Evolutionary conservation across 2,329 filamentous ascomycete genomes (phyloP), one percentile per base, ranked within the genome.

Genomic region (Neoarthrinium moseri): DNA sequence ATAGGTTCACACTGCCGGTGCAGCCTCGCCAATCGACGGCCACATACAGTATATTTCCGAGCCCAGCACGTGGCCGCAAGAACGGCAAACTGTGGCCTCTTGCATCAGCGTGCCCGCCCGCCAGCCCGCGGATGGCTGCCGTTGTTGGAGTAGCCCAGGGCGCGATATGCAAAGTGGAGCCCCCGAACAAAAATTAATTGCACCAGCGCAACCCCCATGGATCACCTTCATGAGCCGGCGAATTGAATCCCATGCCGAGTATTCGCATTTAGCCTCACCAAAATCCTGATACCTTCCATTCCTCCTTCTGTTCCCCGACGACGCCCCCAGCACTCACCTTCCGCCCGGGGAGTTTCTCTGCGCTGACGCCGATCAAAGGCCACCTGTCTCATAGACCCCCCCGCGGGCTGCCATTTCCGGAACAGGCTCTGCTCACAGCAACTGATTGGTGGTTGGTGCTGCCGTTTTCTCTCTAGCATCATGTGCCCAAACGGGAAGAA

Each of bases 251-350:
- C 39, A 30, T 43, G 39, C 39, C 39, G 39, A 17, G 17, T 7
- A 40, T 6, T 43, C 20, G 39, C 26, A 43, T 43, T 43, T 43
- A 43, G 39, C 39, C 39, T 43, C 39, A 33, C 18, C 29, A 43
- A 29, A 24, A n/a, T 15, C 21, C 29, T 21, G 11, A 33, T 17
- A 43, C 39, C 39, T 43, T 32, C 29, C 39, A n/a, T 43, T 34
- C 27, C 10, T 15, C 17, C 21, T 44, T 44, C 32, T 11, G 13
- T 36, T 17, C 20, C 26, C 32, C 41, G 41, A 24, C n/a, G n/a
- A n/a, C n/a, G n/a, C n/a, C n/a, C n/a, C n/a, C n/a, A n/a, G n/a
- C n/a, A n/a, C n/a, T n/a, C 41, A 23, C 30, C 30, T 36, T 15
- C 32, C 29, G n/a, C n/a, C n/a, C n/a, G n/a, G n/a, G n/a, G n/a